These are phyloP conservation scores for Phoma sp. DNA, from an alignment of 2,329 filamentous ascomycete genomes.

Conservation along the genomic window DNA sequence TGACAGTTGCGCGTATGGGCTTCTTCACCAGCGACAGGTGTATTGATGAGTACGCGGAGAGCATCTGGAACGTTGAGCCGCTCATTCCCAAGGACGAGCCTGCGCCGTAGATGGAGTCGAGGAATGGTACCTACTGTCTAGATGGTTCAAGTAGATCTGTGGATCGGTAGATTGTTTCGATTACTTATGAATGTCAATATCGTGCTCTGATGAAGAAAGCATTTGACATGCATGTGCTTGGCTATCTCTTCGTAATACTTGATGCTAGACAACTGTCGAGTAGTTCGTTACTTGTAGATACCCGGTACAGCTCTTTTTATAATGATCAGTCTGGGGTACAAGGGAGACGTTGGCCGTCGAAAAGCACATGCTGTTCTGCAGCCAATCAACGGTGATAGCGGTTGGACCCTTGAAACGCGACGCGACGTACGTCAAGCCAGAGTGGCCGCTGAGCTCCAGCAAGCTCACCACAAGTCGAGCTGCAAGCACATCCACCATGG, in stretches of 20 bases:
- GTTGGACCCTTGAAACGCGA: constrained; percentile 21
- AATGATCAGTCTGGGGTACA: neutral
- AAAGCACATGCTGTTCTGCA: neutral
- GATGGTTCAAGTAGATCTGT: constrained; percentile 4
- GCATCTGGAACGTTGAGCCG: constrained; percentile 96
- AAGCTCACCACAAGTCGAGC: constrained; percentile 26
- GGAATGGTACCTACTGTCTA: neutral
- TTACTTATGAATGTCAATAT: neutral
- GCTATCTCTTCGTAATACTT: neutral
- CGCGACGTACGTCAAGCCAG: constrained; percentile 41
- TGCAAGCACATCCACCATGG: constrained; percentile 59
- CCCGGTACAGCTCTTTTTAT: too few species aligned
- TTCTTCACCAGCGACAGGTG: constrained; percentile 96
- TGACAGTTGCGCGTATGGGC: constrained; percentile 89
- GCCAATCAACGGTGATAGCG: constrained; percentile 15
- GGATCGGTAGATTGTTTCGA: neutral
- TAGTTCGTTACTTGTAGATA: neutral
- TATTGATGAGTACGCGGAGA: constrained; percentile 96
- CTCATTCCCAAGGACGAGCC: constrained; percentile 55
- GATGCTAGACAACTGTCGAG: neutral
- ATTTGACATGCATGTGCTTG: neutral
- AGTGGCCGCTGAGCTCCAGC: constrained; percentile 40
- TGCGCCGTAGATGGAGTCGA: constrained; percentile 19
- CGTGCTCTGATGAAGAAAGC: neutral
- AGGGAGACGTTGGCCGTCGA: neutral